phyloP scores from a whole-genome alignment of 768 basidiomycete genomes.

The Cyathus striatus region DNA sequence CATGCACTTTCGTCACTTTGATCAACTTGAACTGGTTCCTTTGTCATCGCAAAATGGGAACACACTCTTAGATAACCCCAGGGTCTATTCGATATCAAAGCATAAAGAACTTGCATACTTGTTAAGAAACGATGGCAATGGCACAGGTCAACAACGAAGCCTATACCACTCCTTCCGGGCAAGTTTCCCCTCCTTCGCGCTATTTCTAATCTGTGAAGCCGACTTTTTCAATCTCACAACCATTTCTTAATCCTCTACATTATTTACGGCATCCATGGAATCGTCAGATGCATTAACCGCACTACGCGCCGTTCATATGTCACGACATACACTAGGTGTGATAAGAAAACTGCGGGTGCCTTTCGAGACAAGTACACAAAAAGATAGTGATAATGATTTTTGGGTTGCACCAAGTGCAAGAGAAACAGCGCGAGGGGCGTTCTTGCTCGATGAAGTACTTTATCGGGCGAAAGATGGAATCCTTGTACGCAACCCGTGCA shows the following conservation, averaged over 20 bases:
- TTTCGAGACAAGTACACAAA: neutral
- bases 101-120: neutral
- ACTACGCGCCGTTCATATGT: neutral
- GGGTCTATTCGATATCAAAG: no score
- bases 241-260: neutral
- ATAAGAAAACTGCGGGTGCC: neutral
- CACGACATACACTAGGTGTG: neutral
- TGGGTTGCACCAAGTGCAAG: neutral
- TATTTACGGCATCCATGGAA: neutral
- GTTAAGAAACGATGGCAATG: neutral
- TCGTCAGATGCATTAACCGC: neutral
- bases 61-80: no score
- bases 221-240: neutral
- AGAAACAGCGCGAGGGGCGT: neutral
- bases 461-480: neutral
- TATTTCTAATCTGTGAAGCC: neutral
- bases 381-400: neutral
- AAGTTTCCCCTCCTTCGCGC: no score
- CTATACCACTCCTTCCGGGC: neutral
- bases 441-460: slow-evolving; percentile 1
- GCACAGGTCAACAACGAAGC: neutral
- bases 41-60: no score
- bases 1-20: no score
- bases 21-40: no score
- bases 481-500: neutral